phyloP scores from a whole-genome alignment of 2,329 filamentous ascomycete species.

The Paramyrothecium sp. region DNA sequence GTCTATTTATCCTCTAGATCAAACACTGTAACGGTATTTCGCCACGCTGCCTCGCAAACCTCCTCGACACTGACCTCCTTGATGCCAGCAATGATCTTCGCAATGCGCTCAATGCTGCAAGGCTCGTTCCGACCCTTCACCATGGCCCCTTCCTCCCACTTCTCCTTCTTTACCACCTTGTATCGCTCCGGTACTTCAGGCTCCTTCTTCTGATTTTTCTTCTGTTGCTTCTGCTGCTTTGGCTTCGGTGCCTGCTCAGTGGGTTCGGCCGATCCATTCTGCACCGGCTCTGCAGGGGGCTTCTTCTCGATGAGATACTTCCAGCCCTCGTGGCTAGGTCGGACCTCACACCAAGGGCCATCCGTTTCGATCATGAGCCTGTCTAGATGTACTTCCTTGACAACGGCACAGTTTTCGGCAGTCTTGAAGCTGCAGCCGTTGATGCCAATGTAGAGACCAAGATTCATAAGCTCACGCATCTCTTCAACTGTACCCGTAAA shows the following conservation, averaged over 20 bases:
- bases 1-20: constrained; percentile 49
- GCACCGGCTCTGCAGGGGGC: constrained; percentile 17
- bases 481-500: constrained; percentile 89
- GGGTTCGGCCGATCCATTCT: constrained; percentile 17
- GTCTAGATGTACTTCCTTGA: constrained; percentile 74
- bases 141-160: constrained; percentile 83
- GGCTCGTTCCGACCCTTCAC: constrained; percentile 95
- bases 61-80: constrained; percentile 79
- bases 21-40: constrained; percentile 79
- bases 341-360: constrained; percentile 95
- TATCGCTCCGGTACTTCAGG: constrained; percentile 69
- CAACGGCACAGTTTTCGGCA: constrained; percentile 82
- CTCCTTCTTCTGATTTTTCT: constrained; percentile 57
- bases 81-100: constrained; percentile 82
- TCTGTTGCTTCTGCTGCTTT: constrained; percentile 32
- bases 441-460: constrained; percentile 88
- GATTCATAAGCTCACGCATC: constrained; percentile 74
- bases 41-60: constrained; percentile 83
- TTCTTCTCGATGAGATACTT: constrained; percentile 58
- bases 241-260: constrained; percentile 11
- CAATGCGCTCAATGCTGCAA: constrained; percentile 80
- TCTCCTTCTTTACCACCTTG: constrained; percentile 93
- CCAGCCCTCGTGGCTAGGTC: constrained; percentile 82
- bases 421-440: constrained; percentile 98
- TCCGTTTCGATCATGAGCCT: constrained; percentile 93